phyloP scores from a whole-genome alignment of 768 basidiomycete genomes.

The Pisolithus albus region DNA sequence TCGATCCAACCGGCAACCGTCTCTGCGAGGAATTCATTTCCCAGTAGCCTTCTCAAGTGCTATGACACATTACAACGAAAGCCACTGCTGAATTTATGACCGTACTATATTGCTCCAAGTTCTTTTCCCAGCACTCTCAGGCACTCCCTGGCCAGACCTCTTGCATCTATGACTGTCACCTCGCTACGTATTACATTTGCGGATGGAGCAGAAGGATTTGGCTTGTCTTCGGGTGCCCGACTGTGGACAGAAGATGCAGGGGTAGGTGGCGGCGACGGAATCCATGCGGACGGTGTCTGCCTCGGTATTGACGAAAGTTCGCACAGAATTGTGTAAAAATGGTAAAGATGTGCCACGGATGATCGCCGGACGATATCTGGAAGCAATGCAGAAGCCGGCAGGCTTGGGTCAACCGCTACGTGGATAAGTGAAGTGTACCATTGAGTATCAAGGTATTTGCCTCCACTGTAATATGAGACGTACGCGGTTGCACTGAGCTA shows the following conservation, averaged over 20 bases:
- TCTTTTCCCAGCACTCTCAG: conserved; percentile 67
- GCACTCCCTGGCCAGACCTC: conserved; percentile 59
- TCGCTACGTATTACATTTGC: conserved; percentile 3
- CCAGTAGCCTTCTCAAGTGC: too few relatives aligned
- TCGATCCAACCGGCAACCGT: too few relatives aligned
- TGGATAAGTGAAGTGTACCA: not conserved
- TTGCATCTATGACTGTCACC: conserved; percentile 55
- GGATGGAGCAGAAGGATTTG: conserved; percentile 19
- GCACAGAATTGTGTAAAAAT: conserved; percentile 74
- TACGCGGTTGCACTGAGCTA: conserved; percentile 53
- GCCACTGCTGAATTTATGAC: not conserved
- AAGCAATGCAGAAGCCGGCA: conserved; percentile 50
- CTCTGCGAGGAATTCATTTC: too few relatives aligned
- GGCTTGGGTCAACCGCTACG: conserved; percentile 35
- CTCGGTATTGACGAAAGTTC: conserved; percentile 72
- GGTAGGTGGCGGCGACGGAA: conserved; percentile 21
- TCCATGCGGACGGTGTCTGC: conserved; percentile 63
- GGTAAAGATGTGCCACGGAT: conserved; percentile 76
- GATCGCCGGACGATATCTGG: conserved; percentile 72
- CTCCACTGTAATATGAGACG: conserved; percentile 8
- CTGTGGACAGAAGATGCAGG: not conserved
- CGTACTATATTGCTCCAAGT: conserved; percentile 44
- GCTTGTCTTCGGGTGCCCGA: conserved; percentile 9
- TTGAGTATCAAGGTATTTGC: not conserved
- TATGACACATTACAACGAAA: not conserved